Evolutionary conservation across 2,329 filamentous ascomycete species (phyloP), one percentile per base, ranked within the genome.

Genomic region (Aspergillus sp.): DNA sequence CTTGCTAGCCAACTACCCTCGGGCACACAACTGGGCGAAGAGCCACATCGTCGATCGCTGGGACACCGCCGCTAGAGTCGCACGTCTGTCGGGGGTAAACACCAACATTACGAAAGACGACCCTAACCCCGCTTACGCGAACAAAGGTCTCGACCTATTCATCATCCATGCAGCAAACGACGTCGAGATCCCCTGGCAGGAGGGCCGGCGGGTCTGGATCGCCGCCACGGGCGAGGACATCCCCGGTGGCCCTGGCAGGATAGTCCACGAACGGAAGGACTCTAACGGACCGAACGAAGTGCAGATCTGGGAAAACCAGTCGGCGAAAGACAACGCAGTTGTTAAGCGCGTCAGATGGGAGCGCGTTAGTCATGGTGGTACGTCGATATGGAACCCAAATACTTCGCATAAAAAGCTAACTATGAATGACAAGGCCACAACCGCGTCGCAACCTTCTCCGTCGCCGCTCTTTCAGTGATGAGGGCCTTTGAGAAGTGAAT

Each of bases 141-240:
- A 81, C 65, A 62, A 80, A 79, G 69, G 70, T 64, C 64, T 95
- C 9, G 83, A 88, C 21, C 78, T 97, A 19, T 87, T 85, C 47
- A 79, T 97, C 45, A 78, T 98, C 2, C 94, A 97, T 69, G 91
- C 92, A 15, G 83, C 84, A 57, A 86, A 97, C 70, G 94, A 98
- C 72, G 79, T 80, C 60, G 91, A 97, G 67, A 97, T 98, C 61
- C 88, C 91, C 0, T 94, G 87, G 78, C 83, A 70, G 19, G 76
- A 81, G 64, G 79, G 78, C 4, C 71, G 71, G 28, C 69, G 68
- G 8, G 74, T 77, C 19, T 81, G 78, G 77, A 66, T 69, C 17
- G 70, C 74, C 47, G 76, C 76, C 9, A 76, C 73, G 0, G 74
- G 74, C 8, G 70, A 70, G 43, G 39, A 61, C 3, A 59, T 69